A percentile compares a stretch with the other conserved stretches of the same genome.
Conservation (phyloP, 495 filamentous ascomycete species). For the Podospora comata region DNA sequence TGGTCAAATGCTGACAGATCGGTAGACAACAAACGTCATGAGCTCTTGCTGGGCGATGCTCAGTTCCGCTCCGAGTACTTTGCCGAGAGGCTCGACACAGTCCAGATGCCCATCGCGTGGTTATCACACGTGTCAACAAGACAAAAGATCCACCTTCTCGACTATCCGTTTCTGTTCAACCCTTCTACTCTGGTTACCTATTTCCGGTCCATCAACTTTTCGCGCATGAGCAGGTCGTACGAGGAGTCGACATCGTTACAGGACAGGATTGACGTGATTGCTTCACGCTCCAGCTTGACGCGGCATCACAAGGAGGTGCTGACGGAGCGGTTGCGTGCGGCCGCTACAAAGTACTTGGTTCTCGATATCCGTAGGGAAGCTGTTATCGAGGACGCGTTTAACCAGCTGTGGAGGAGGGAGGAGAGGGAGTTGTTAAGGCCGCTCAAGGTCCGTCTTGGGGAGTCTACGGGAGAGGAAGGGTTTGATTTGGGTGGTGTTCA, state of each 20-base stretch:
- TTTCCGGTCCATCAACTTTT: slow-evolving; percentile 85
- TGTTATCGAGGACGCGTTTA: slow-evolving; percentile 72
- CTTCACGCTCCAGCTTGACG: slow-evolving; percentile 47
- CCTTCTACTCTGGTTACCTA: slow-evolving; percentile 71
- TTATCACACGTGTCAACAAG: slow-evolving; percentile 54
- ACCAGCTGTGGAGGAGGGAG: slow-evolving; percentile 85
- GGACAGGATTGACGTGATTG: slow-evolving; percentile 58
- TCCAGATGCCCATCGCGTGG: slow-evolving; percentile 76
- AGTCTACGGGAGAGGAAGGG: slow-evolving; percentile 78
- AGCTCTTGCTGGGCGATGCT: slow-evolving; percentile 60
- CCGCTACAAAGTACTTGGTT: slow-evolving; percentile 69
- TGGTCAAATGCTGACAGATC: slow-evolving; percentile 16
- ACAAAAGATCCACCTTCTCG: slow-evolving; percentile 70
- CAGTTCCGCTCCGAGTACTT: slow-evolving; percentile 74
- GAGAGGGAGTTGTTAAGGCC: slow-evolving; percentile 78
- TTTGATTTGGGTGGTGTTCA: slow-evolving; percentile 92
- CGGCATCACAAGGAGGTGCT: slow-evolving; percentile 49
- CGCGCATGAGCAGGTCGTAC: slow-evolving; percentile 72
- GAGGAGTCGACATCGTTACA: slow-evolving; percentile 65
- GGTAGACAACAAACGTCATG: slow-evolving; percentile 57
- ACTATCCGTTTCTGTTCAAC: slow-evolving; percentile 78
- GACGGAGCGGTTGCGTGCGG: slow-evolving; percentile 58
- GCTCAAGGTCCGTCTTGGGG: slow-evolving; percentile 81
- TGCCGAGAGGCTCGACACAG: slow-evolving; percentile 69
- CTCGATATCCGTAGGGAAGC: slow-evolving; percentile 69